Evolutionary conservation across 352 stramenopile species (phyloP), one percentile per base, ranked within the genome.

Genomic region (Phytopythium chamaehyphon): DNA sequence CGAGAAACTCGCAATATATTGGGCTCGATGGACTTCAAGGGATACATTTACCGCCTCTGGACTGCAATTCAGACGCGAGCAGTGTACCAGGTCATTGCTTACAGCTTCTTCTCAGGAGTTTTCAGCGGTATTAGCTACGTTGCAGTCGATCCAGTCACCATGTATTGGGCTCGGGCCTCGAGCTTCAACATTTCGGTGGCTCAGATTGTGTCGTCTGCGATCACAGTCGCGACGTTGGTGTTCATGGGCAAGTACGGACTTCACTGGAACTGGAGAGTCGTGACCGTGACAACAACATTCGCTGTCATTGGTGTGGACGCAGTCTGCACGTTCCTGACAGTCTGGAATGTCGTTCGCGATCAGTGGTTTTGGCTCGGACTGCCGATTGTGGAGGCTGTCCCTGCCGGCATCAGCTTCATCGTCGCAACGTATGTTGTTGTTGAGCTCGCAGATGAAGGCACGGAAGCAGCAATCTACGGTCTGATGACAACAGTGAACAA

Each of bases 311-410:
- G 55, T 0, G 36, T 79, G 22, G 67, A 75, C 47, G 39, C 56
- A 5, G 42, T 69, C 38, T 67, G 57, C 24, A 66, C 63, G 6
- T 54, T 76, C 40, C 54, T 74, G 35, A 73, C 64, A 0, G 64
- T 57, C 3, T 79, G 66, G 63, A 47, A 55, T 40, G 24, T 76
- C n/a, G 42, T 75, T 1, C 71, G 71, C 23, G 68, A 61, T 51
- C 61, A 74, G 22, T 74, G 65, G 65, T 74, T 74, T 26, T 74
- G 65, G 65, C 58, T 77, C 6, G 69, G 63, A 4, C 37, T 73
- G 18, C 54, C 66, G 1, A 45, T 77, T 21, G 54, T 75, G 10
- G 64, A 75, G 48, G 63, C 53, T 11, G 40, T 76, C 3, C 65
- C 69, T 16, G 24, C 47, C 0, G 67, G 60, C 39, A 54, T 78